Base-by-base conservation (phyloP, 805 yeast species). In the Saccharomyces cerevisiae region DNA sequence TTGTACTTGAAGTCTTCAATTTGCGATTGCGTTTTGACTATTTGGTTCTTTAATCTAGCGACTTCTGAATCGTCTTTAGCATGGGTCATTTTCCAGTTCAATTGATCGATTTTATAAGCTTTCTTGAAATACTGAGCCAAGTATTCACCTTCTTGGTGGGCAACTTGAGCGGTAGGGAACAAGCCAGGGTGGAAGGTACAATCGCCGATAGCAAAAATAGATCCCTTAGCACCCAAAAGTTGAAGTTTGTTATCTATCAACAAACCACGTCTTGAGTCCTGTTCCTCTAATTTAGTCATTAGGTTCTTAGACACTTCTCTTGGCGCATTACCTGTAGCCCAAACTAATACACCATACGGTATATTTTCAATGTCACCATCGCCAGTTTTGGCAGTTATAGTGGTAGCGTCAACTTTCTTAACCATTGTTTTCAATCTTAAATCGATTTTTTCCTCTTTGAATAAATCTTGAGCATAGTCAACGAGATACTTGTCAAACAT, bases 281-380 rank as follows among this genome's bases (percentile, higher is more conserved):
- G 91, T 63, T 81, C 87, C 48, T 87, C 85, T 61, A 92, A 76
- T 71, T 80, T 79, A 48, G 79, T 66, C 71, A 88, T 81, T 65
- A 91, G 76, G 64, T 81, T 79, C 59, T 80, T 76, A 50, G 87
- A 79, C 50, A 92, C 77, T 47, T 81, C 83, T 73, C 97, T 83
- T 59, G 89, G 90, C 53, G 91, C 90, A 72, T 91, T 90, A 75
- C 98, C 98, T 58, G 97, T 91, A 55, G 97, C 97, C 98, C 98
- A 91, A 59, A 91, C 95, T 61, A 91, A 79, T 63, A 89, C 78
- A 68, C 98, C 98, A 70, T 91, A 91, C 50, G 96, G 96, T 65
- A 91, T 77, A 50, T 79, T 84, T 24, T 96, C 96, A 60, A 84
- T 84, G 32, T 81, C 79, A 43, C 81, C 79, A 41, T 77, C 73